Evolutionary conservation across 2,329 filamentous ascomycete genomes (phyloP), one percentile per base, ranked within the genome.

Genomic region (Fusarium oligoseptatum): DNA sequence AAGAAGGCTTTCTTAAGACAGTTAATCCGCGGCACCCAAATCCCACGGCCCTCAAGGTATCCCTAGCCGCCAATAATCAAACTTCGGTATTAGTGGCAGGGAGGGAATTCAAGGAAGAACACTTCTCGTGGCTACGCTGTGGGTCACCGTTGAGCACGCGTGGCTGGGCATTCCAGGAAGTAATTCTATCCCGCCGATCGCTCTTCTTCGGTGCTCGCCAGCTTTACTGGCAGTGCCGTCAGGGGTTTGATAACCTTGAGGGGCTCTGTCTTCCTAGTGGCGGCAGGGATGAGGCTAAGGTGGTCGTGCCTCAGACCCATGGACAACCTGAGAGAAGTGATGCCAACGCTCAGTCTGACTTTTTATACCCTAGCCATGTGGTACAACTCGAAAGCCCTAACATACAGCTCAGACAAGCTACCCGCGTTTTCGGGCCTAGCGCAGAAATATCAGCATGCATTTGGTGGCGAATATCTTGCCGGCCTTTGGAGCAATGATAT

Each of bases 51-150:
- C 36, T 39, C 36, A 39, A n/a, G 1, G 36, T 39, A 39, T 39
- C 15, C 6, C 8, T 9, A 1, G 7, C 36, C 36, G 0, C 15
- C 2, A 17, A n/a, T 4, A 2, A n/a, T n/a, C 36, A 39, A 1
- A 39, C 36, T 10, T 39, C 36, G 1, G 36, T 39, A 17, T 17
- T 39, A 4, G 36, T 39, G 36, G 0, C 36, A 39, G 36, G 36
- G 15, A 39, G 36, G 36, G 36, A 39, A 8, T 3, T n/a, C 2
- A 1, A 9, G 36, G 36, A 39, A n/a, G 36, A 39, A 39, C 22
- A 27, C 24, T 6, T 27, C 24, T 4, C 6, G 24, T 27, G 24
- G 24, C 24, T 27, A 27, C 24, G 24, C 24, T 27, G 6, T 27
- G 24, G 6, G 4, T 17, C 36, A n/a, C 7, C 36, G 7, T 4